Evolutionary conservation across 2,329 filamentous ascomycete genomes (phyloP), one percentile per base, ranked within the genome.

Genomic region (Monosporascus sp.): DNA sequence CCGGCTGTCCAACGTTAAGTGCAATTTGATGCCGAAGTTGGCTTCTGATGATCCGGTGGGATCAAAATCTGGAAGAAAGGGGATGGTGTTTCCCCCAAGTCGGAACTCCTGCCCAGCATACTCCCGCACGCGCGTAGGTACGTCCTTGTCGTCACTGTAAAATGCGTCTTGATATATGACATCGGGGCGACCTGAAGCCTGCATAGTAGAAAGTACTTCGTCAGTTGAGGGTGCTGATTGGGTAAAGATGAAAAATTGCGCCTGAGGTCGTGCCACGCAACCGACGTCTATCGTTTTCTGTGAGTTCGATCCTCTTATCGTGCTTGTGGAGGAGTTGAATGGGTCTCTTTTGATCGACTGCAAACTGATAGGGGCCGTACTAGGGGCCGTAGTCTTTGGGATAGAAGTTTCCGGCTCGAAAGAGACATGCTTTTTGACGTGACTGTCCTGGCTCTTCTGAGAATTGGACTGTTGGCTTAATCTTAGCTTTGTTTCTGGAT

Each of bases 41-140:
- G 82, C 81, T 14, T 73, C 68, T 3, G 81, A 83, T 25, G 72
- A 74, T 7, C 82, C 84, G 6, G 74, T 79, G 2, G 82, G 71
- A 63, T 95, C 84, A 59, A 97, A 97, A 0, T 82, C 75, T 1
- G 91, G 89, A 2, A 97, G 80, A 69, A 85, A 96, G 0, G 89
- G 89, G 7, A 95, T 66, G 1, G 87, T 89, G 51, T 80, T 84
- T 55, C 91, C 87, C 62, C 84, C 81, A 6, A 97, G 73, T 53
- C 83, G 87, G 66, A 95, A 97, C 61, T 95, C 89, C 60, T 85
- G 84, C 3, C 93, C 93, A 6, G 89, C 93, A 71, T 96, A 97
- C 69, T 96, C 90, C 50, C 90, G 80, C 35, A 79, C 71, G 50
- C 87, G 81, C 39, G 86, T 79, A 14, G 92, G 91, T 0, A 97